Base-by-base conservation (phyloP, 306 rosid species). In the Dryas alaskensis region DNA sequence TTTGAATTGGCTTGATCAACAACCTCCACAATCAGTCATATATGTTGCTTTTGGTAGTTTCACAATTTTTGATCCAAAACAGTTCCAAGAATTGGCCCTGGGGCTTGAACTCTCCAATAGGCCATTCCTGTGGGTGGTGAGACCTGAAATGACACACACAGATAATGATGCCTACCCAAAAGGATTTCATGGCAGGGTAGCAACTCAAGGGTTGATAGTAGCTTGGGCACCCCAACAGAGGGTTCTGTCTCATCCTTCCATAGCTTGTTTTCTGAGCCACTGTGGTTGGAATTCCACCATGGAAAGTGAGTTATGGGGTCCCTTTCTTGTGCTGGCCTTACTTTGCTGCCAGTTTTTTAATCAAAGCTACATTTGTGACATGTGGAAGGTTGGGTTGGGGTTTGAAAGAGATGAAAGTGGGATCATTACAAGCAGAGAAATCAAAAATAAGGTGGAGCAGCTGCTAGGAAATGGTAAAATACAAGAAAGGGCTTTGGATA, bases 271-370 rank as follows among this genome's bases (percentile, higher is more conserved):
- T 31, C 6, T 86, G 11, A 84, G 78, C 66, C 87, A 86, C 52
- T 89, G 91, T 57, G 89, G 93, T 58, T 86, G 89, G 89, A 89
- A 82, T 68, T 86, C 93, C 14, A 82, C 89, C 7, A 25, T 81
- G 14, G 88, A 88, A 46, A 87, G 90, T 88, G 19, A 62, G 70
- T 25, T 78, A 57, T 73, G 90, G 86, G 60, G 73, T 80, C 0
- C 83, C 89, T 17, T 86, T 86, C 54, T 47, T 86, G 65, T 88
- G 87, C 46, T 88, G 89, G 89, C 89, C 89, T 13, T 81, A 74
- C 62, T 75, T 74, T 65, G 69, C 45, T 5, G 87, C 19, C 87
- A 89, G 51, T 10, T 78, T 39, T 17, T 61, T 12, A 52, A 81
- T 66, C 72, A 46, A 57, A 65, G 52, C 12, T 81, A 49, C 54